Conservation (phyloP, 2,329 filamentous ascomycete genomes). For the Mycosphaerella arachidis region DNA sequence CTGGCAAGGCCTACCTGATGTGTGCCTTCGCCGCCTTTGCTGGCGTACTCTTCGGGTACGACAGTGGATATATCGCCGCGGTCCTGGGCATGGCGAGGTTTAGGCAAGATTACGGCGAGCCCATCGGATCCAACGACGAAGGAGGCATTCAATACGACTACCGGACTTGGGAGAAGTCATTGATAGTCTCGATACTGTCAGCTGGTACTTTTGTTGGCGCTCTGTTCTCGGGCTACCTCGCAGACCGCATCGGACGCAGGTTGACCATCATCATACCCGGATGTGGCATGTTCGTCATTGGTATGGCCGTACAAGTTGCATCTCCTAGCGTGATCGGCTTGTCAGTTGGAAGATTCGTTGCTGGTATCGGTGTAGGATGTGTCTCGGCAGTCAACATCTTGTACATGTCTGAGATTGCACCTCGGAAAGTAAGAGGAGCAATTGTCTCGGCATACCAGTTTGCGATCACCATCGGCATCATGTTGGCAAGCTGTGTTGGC, state of each 20-base stretch:
- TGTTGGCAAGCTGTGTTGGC: constrained; percentile 69
- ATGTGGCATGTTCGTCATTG: constrained; percentile 56
- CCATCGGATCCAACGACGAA: constrained; percentile 10
- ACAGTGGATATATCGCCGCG: constrained; percentile 53
- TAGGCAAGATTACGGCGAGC: constrained; percentile 34
- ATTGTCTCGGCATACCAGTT: constrained; percentile 79
- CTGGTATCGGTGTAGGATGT: constrained; percentile 68
- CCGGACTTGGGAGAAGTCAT: constrained; percentile 44
- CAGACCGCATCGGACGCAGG: constrained; percentile 63
- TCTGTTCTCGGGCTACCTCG: constrained; percentile 53
- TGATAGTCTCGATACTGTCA: constrained; percentile 70
- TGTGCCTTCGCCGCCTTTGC: constrained; percentile 59
- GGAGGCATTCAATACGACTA: constrained; percentile 26
- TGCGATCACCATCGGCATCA: constrained; percentile 73
- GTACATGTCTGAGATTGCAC: constrained; percentile 40
- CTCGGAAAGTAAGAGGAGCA: constrained; percentile 70
- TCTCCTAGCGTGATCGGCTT: constrained; percentile 60
- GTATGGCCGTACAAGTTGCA: constrained; percentile 56
- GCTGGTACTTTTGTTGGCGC: constrained; percentile 74
- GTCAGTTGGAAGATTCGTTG: constrained; percentile 67
- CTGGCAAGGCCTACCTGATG: constrained; percentile 52
- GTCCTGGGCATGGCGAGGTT: constrained; percentile 51
- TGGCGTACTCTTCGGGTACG: constrained; percentile 58
- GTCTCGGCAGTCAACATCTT: constrained; percentile 59
- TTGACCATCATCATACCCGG: constrained; percentile 56